These are phyloP conservation scores for Chaetomium strumarium DNA, from an alignment of 2,329 filamentous ascomycete species.

Conservation along the genomic window DNA sequence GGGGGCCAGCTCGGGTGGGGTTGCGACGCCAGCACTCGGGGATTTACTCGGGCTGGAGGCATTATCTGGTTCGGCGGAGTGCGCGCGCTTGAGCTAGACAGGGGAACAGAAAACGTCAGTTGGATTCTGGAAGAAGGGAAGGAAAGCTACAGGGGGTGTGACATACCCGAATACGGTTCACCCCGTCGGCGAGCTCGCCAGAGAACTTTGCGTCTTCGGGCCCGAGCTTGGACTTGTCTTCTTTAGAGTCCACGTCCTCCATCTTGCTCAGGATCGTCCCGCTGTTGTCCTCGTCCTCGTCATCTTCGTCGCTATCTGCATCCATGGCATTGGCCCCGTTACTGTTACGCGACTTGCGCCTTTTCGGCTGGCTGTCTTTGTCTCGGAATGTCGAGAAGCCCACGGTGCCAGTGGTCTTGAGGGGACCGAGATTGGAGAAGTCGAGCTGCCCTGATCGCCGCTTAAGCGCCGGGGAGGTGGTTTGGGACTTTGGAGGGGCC, in stretches of 20 bases:
- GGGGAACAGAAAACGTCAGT: slow-evolving; percentile 23
- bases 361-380: slow-evolving; percentile 47
- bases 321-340: slow-evolving; percentile 58
- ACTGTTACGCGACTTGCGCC: slow-evolving; percentile 56
- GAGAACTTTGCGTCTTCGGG: slow-evolving; percentile 67
- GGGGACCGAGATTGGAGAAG: slow-evolving; percentile 75
- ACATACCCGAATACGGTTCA: slow-evolving; percentile 73
- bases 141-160: slow-evolving; percentile 7
- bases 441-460: slow-evolving; percentile 78
- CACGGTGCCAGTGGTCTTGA: slow-evolving; percentile 81
- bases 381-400: slow-evolving; percentile 88
- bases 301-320: slow-evolving; percentile 68
- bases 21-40: slow-evolving; percentile 37
- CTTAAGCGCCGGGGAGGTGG: slow-evolving; percentile 60
- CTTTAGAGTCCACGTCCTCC: slow-evolving; percentile 58
- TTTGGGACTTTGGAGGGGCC: slow-evolving; percentile 58
- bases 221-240: slow-evolving; percentile 52
- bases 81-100: slow-evolving; percentile 68
- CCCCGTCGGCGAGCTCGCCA: slow-evolving; percentile 72
- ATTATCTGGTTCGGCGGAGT: slow-evolving; percentile 64
- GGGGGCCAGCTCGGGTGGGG: slow-evolving; percentile 32
- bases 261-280: slow-evolving; percentile 58
- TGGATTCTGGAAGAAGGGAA: not conserved
- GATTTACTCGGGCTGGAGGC: slow-evolving; percentile 40
- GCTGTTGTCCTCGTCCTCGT: slow-evolving; percentile 65